Conservation (phyloP, 148 eudicot species). For the Arbutus unedo region DNA sequence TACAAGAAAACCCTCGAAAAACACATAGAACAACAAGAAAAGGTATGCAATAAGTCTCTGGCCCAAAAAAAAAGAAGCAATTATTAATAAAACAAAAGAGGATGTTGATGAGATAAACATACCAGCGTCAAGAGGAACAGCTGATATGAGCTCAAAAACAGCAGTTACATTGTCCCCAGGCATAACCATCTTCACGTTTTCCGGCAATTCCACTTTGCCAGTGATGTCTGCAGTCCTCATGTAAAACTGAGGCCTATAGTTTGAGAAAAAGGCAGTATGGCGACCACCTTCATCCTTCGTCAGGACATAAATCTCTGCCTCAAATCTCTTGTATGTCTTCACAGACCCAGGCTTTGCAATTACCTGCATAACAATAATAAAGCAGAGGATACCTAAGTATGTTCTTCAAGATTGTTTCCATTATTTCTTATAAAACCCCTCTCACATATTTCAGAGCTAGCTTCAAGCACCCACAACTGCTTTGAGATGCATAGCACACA, state of each 20-base stretch:
- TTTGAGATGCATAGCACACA: background rate
- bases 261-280: conserved; percentile 78
- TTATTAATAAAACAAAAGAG: background rate
- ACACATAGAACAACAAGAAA: background rate
- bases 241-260: conserved; percentile 91
- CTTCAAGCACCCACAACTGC: background rate
- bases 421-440: background rate
- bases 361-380: conserved; percentile 42
- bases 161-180: conserved; percentile 99
- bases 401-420: conserved; percentile 4
- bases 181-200: conserved; percentile 96
- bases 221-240: conserved; percentile 89
- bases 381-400: conserved; percentile 4
- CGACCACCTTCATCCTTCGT: conserved; percentile 98
- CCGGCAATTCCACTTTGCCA: conserved; percentile 88
- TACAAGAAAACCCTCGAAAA: background rate
- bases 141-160: conserved; percentile 71
- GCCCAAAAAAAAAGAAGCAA: background rate
- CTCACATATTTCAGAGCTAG: conserved; percentile 4
- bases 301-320: conserved; percentile 91
- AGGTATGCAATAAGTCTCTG: background rate
- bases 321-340: conserved; percentile 76
- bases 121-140: conserved; percentile 92
- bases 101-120: conserved; percentile 14
- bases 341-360: conserved; percentile 81